Evolutionary conservation across 148 eudicot species (phyloP), one percentile per base, ranked within the genome.

Genomic region (Pouteria glomerata): DNA sequence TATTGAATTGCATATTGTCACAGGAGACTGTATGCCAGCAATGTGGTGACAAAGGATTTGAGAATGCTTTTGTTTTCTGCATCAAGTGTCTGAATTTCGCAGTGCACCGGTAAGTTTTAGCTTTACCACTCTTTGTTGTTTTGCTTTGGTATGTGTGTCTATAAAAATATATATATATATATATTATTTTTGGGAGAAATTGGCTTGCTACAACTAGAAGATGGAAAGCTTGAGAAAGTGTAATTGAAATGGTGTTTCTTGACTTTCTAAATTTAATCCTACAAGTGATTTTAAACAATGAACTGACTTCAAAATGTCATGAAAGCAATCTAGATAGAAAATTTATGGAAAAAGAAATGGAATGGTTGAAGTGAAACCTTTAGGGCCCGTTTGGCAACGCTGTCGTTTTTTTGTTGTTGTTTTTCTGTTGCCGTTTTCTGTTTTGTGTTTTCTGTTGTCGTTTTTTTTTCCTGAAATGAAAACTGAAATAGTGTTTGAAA

Each of bases 51-150:
- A 60, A 37, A 78, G 90, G 92, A 60, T 73, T 39, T 39, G 57
- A 69, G n/a, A 79, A 87, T 76, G 80, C 85, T 4, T 78, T 80
- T 68, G 76, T 89, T n/a, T 85, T 75, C 74, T 89, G 95, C 76
- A 75, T 73, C 51, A 74, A 71, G 68, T 87, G 92, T 78, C 78
- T 79, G 56, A 67, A 80, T 52, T 72, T 79, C 51, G 86, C 68
- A 56, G 82, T 84, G 67, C 92, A 91, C 71, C 79, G 89, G 94
- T 89, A 77, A 72, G 79, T 72, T 72, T 7, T 53, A 27, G 18
- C 51, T 11, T 8, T 69, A 7, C 33, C 31, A 7, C 18, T 6
- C 15, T 12, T 4, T n/a, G n/a, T 33, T 8, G 21, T n/a, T 15
- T 37, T 21, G 14, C 13, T 68, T 66, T 47, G 16, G 44, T 19